phyloP scores from a whole-genome alignment of 2,329 filamentous ascomycete genomes.

The Aureobasidium sp. region DNA sequence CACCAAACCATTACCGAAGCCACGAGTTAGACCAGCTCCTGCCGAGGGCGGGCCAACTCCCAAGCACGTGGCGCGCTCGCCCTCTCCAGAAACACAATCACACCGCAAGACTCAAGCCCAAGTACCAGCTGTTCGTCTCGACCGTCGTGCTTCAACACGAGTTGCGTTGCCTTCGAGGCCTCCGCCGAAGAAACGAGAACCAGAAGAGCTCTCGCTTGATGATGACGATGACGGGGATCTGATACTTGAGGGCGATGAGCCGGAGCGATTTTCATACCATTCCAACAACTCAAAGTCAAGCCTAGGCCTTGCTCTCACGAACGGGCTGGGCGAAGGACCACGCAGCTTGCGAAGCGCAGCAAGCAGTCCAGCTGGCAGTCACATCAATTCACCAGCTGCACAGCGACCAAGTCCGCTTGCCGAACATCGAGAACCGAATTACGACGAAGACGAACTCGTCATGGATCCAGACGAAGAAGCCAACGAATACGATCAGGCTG shows the following conservation, averaged over 20 bases:
- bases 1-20: not conserved
- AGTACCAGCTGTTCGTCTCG: constrained; percentile 28
- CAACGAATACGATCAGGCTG: constrained; percentile 29
- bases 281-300: constrained; percentile 20
- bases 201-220: constrained; percentile 17
- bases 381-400: constrained; percentile 20
- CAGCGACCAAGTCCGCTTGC: constrained; percentile 17
- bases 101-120: constrained; percentile 7
- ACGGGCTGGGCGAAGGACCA: constrained; percentile 32
- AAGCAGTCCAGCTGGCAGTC: constrained; percentile 26
- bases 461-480: constrained; percentile 19
- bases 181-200: constrained; percentile 16
- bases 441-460: constrained; percentile 25
- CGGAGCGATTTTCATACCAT: constrained; percentile 15
- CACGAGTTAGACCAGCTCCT: not conserved
- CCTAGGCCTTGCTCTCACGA: constrained; percentile 25
- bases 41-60: not conserved
- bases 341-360: constrained; percentile 39
- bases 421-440: not conserved
- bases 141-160: constrained; percentile 29
- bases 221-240: constrained; percentile 28
- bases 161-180: constrained; percentile 15
- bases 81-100: constrained; percentile 7
- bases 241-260: constrained; percentile 28
- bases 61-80: constrained; percentile 7